phyloP scores from a whole-genome alignment of 2,329 filamentous ascomycete genomes.

The Colletotrichum sp. region DNA sequence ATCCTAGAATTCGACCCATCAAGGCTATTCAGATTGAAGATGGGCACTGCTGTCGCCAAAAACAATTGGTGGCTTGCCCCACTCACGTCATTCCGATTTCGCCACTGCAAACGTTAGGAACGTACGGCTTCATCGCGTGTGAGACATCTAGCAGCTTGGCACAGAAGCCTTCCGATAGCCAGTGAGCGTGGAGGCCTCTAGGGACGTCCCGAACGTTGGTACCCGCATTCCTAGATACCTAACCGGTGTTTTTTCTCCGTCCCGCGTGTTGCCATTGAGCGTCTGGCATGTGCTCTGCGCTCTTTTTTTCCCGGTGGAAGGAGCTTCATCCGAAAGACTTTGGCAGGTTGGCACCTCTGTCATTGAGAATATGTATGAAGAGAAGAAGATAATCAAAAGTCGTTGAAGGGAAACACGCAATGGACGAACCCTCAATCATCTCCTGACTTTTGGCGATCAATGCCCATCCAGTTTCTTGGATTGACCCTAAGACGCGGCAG shows the following conservation, averaged over 20 bases:
- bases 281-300: neutral
- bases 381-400: neutral
- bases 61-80: neutral
- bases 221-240: neutral
- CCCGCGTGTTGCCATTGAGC: neutral
- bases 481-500: neutral
- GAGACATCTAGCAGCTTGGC: neutral
- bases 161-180: neutral
- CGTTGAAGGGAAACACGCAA: neutral
- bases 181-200: neutral
- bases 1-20: neutral
- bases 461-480: neutral
- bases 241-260: neutral
- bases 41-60: neutral
- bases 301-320: rapidly evolving
- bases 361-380: neutral
- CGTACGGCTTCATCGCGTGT: neutral
- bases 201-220: neutral
- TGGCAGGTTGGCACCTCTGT: neutral
- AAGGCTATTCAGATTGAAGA: neutral
- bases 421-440: neutral
- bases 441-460: neutral
- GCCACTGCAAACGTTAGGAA: neutral
- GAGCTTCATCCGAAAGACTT: neutral
- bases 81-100: neutral